Evolutionary conservation across 2,329 filamentous ascomycete genomes (phyloP), one percentile per base, ranked within the genome.

Genomic region (Aulographum hederae): DNA sequence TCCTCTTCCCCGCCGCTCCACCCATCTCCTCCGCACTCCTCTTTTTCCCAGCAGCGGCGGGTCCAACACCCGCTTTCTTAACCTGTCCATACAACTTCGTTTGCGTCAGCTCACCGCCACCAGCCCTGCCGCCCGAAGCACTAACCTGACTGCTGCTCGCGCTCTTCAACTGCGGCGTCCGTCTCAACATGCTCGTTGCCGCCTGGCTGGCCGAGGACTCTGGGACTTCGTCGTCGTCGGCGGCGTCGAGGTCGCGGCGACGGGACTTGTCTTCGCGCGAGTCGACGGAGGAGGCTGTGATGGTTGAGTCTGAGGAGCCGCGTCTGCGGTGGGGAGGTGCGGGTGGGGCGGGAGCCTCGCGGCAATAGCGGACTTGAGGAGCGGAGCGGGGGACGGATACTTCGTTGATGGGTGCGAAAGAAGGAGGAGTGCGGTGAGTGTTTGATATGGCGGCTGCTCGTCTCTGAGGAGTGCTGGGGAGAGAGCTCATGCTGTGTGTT

Each of bases 401-500:
- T 23, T 31, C 32, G 13, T 30, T 32, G n/a, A 37, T 32, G 3
- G 60, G 3, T 57, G 57, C 11, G 67, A 65, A 50, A 19, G 37
- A 42, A 6, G 48, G 51, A 3, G 53, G 53, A 21, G 53, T 56
- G 14, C 71, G 38, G 60, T 69, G 44, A 67, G 67, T 5, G 68
- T 63, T 16, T 2, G 75, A 66, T 8, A 78, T 31, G 67, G 64
- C 27, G 61, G 51, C 11, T 69, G 64, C 27, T 25, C 8, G 21
- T n/a, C 21, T 25, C 21, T 60, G 58, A 6, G 82, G 81, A 2
- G 82, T 92, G 4, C 72, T 73, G 5, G 82, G 82, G 4, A 93
- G 60, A 1, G 84, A 89, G 1, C 84, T 91, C 50, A 92, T 61
- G 28, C 81, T 89, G 48, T 91, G 81, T 18, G 74, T 70, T 36